Evolutionary conservation across 2,329 filamentous ascomycete species (phyloP).

Genomic region (Penicillium fuscoglaucum): DNA sequence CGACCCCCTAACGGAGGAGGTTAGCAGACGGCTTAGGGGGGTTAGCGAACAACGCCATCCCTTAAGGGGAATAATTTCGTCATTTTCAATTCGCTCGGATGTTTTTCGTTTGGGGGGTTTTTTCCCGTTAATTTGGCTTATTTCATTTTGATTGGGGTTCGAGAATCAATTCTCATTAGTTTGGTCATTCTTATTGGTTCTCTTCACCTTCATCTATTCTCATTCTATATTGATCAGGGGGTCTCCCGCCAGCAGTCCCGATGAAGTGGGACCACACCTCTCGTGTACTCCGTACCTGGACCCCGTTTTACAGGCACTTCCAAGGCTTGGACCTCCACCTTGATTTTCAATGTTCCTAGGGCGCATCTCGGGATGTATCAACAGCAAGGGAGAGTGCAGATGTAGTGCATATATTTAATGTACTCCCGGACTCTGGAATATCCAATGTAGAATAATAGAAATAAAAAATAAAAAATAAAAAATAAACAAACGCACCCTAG

Average conservation of each 20-base stretch:
- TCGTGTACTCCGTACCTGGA: background rate
- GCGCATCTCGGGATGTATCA: background rate
- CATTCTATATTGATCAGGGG: background rate
- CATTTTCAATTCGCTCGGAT: conserved; percentile 3
- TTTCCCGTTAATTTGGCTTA: background rate
- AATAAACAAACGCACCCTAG: background rate
- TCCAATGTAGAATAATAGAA: background rate
- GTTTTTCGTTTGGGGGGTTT: background rate
- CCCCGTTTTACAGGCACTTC: background rate
- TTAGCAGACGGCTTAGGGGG: conserved; percentile 4
- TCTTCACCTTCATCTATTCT: background rate
- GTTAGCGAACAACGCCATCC: conserved; percentile 9
- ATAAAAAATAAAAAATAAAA: background rate
- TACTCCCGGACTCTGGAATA: background rate
- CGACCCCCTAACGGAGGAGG: conserved; percentile 11
- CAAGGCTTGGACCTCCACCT: too few species aligned
- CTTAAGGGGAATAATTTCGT: conserved; percentile 13
- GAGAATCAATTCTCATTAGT: background rate
- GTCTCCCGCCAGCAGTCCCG: background rate
- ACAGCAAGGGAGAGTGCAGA: background rate
- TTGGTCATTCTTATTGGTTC: background rate
- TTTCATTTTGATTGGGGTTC: conserved; percentile 3
- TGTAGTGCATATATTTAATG: background rate
- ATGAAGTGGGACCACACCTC: background rate
- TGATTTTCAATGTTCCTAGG: background rate